Conservation (phyloP, 2,329 filamentous ascomycete genomes). For the Talaromyces marneffei region DNA sequence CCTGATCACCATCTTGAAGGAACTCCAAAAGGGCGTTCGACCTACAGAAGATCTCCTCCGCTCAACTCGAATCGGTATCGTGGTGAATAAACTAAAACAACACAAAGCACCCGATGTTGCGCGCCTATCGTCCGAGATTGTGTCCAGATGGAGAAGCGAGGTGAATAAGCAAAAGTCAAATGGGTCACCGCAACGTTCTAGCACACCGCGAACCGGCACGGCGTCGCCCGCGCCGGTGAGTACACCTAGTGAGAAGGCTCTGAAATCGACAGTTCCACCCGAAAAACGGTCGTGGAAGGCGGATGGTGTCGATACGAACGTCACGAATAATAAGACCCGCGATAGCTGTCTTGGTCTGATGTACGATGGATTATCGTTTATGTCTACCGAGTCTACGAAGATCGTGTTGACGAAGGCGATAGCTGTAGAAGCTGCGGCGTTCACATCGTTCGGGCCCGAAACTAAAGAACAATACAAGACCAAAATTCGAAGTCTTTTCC, state of each 20-base stretch:
- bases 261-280: slow-evolving; percentile 52
- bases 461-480: slow-evolving; percentile 67
- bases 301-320: slow-evolving; percentile 72
- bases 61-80: slow-evolving; percentile 84
- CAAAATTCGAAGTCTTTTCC: slow-evolving; percentile 87
- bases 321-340: slow-evolving; percentile 67
- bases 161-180: slow-evolving; percentile 42
- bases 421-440: slow-evolving; percentile 73
- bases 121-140: slow-evolving; percentile 70
- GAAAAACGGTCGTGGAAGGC: slow-evolving; percentile 75
- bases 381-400: slow-evolving; percentile 55
- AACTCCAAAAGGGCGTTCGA: slow-evolving; percentile 71
- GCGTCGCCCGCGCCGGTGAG: slow-evolving; percentile 45
- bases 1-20: slow-evolving; percentile 67
- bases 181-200: slow-evolving; percentile 35
- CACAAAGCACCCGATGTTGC: slow-evolving; percentile 71
- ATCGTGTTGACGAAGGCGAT: slow-evolving; percentile 61
- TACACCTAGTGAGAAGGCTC: slow-evolving; percentile 45
- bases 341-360: slow-evolving; percentile 85
- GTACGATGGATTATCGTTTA: slow-evolving; percentile 83
- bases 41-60: slow-evolving; percentile 87
- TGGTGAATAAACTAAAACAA: slow-evolving; percentile 76
- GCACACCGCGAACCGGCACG: slow-evolving; percentile 45
- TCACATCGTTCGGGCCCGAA: slow-evolving; percentile 62
- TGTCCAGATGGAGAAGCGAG: slow-evolving; percentile 58